Percentiles rank a stretch among this genome's conserved stretches.
phyloP scores from a whole-genome alignment of 345 rosid genomes.

The Brassica cretica region DNA sequence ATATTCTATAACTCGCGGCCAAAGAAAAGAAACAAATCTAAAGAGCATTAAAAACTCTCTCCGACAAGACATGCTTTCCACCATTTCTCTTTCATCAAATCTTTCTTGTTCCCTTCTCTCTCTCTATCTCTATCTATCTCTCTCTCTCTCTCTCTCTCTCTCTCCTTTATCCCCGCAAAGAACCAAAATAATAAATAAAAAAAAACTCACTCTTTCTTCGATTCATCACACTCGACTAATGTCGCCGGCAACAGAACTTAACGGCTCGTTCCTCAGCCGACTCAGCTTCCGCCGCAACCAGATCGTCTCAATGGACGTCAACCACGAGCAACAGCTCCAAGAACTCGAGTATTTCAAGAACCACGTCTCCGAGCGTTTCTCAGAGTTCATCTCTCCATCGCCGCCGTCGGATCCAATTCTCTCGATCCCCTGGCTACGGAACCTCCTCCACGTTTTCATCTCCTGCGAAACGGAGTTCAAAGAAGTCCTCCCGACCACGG shows the following conservation, averaged over 20 bases:
- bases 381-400: slow-evolving; percentile 48
- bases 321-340: slow-evolving; percentile 75
- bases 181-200: not conserved
- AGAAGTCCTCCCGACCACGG: slow-evolving; percentile 58
- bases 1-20: not conserved
- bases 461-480: slow-evolving; percentile 95
- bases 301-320: slow-evolving; percentile 72
- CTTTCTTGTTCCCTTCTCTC: slow-evolving; percentile 16
- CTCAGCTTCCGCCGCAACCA: slow-evolving; percentile 85
- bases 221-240: slow-evolving; percentile 10
- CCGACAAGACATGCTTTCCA: slow-evolving; percentile 37
- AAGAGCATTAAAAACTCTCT: not conserved
- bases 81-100: slow-evolving; percentile 17
- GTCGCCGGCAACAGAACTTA: slow-evolving; percentile 70
- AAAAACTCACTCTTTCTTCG: not conserved
- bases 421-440: slow-evolving; percentile 78
- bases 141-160: slow-evolving; percentile 10
- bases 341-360: slow-evolving; percentile 80
- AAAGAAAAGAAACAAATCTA: not conserved
- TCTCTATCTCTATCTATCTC: slow-evolving; percentile 5
- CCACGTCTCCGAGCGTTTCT: slow-evolving; percentile 69
- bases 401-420: slow-evolving; percentile 44
- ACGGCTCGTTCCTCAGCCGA: slow-evolving; percentile 76
- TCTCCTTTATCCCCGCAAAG: slow-evolving; percentile 28
- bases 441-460: slow-evolving; percentile 70